Percentiles rank a stretch among this genome's conserved stretches.
These are phyloP conservation scores for Colletotrichum somersetense DNA, from an alignment of 2,329 filamentous ascomycete species.

Conservation along the genomic window DNA sequence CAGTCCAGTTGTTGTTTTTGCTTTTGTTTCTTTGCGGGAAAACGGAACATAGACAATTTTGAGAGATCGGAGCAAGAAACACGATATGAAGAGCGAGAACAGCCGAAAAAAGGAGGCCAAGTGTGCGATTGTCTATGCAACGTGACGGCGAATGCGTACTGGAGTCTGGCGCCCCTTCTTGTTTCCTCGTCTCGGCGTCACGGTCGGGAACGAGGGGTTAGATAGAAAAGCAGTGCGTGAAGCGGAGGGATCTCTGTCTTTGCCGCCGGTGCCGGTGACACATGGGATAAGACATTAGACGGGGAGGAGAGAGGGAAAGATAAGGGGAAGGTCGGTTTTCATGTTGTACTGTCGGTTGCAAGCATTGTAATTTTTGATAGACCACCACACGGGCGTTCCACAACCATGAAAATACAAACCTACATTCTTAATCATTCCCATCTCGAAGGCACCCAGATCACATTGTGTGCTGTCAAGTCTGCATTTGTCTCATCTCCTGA, in stretches of 20 bases:
- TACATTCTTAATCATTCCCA: not conserved
- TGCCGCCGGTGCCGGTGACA: not conserved
- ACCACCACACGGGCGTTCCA: slow-evolving; percentile 35
- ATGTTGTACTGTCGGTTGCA: slow-evolving; percentile 24
- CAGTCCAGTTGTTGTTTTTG: no score
- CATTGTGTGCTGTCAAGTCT: not conserved
- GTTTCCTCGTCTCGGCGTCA: slow-evolving; percentile 17
- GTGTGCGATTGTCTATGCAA: slow-evolving; percentile 11
- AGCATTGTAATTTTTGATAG: slow-evolving; percentile 33
- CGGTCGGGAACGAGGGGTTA: slow-evolving; percentile 5
- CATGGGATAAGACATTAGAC: slow-evolving; percentile 14
- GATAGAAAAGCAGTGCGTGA: slow-evolving; percentile 16
- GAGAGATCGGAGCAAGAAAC: not conserved
- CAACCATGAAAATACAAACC: slow-evolving; percentile 27
- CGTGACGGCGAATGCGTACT: slow-evolving; percentile 32
- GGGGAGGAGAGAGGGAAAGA: not conserved
- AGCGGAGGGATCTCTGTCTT: not conserved
- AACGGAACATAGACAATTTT: not conserved
- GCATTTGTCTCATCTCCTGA: slow-evolving; percentile 14
- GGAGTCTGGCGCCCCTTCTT: slow-evolving; percentile 38
- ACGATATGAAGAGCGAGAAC: not conserved
- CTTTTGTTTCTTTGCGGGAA: not conserved
- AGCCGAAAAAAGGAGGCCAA: not conserved
- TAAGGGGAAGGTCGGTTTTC: slow-evolving; percentile 7
- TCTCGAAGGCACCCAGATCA: not conserved